Percentiles rank a stretch among this genome's conserved stretches.
Conservation (phyloP, 2,329 filamentous ascomycete species). For the Aspergillus tamarii region DNA sequence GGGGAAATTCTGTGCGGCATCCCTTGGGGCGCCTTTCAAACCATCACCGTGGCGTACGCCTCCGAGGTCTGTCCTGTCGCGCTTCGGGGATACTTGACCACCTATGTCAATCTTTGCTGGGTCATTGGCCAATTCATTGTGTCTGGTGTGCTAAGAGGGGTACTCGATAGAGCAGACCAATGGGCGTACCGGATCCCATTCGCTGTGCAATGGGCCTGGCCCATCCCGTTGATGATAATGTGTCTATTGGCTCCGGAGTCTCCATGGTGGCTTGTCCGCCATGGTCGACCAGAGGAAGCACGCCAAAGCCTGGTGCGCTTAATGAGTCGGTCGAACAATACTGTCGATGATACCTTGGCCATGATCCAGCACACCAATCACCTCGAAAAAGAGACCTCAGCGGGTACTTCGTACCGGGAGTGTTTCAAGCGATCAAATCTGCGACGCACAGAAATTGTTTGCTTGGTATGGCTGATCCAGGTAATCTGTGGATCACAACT, state of each 20-base stretch:
- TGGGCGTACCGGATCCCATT: constrained; percentile 45
- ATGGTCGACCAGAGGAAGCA: constrained; percentile 41
- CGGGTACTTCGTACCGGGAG: background rate
- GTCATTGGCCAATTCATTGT: constrained; percentile 40
- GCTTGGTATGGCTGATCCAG: background rate
- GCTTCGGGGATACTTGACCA: background rate
- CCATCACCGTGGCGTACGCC: constrained; percentile 29
- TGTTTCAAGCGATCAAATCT: background rate
- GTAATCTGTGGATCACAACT: background rate
- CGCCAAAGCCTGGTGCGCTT: no score
- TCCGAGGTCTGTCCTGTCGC: constrained; percentile 34
- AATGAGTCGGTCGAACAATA: background rate
- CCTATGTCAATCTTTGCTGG: background rate
- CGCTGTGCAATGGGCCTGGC: constrained; percentile 38
- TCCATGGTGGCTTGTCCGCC: constrained; percentile 46
- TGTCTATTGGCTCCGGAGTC: constrained; percentile 34
- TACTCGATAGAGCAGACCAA: constrained; percentile 32
- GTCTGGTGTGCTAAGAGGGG: constrained; percentile 37
- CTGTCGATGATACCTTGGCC: background rate
- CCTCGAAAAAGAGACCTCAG: background rate
- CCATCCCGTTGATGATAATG: constrained; percentile 24
- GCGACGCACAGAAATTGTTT: background rate
- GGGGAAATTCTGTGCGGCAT: constrained; percentile 46
- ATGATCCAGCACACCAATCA: background rate
- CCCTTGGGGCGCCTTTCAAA: constrained; percentile 42